Evolutionary conservation across 1,284 basidiomycete genomes (phyloP), one percentile per base, ranked within the genome.

Genomic region (Apiotrichum montevideense): DNA sequence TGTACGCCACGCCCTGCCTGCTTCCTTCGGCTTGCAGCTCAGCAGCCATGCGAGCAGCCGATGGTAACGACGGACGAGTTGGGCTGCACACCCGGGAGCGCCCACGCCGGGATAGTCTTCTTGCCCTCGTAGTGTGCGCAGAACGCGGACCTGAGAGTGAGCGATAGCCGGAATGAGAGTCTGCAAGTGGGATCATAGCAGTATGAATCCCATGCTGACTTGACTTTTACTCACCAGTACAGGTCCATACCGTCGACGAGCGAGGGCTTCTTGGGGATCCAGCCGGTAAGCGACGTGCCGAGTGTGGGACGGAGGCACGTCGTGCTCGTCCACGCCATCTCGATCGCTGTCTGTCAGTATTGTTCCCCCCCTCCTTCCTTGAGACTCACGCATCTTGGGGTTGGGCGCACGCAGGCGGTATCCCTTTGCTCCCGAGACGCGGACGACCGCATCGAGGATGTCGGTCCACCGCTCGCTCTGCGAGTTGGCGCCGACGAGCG

Each of bases 401-500:
- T 45, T 42, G 5, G 69, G 65, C 13, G 54, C 49, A 39, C 61
- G 55, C 32, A 65, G 43, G 14, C 51, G 58, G 59, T 64, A 68
- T 3, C 67, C 66, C 57, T 67, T 64, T 35, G 62, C 60, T 8
- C 80, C 80, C 0, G 78, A 77, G 6, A 81, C 72, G 51, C 79
- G 63, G 4, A 77, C 76, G 14, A 82, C 70, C 44, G 73, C 77
- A 56, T 76, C 68, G 55, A 82, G 65, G 48, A 83, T 59, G 46
- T 80, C 80, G 43, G 79, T 78, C 43, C 77, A 67, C 35, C 78
- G 75, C 72, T 83, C 81, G 9, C 75, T 77, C 33, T 71, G 62
- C 39, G 77, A 73, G 64, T 82, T 83, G 41, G 77, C 66, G 2
- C 72, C 80, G 53, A 81, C 77, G 68, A 84, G 80, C 14, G 80